These are phyloP conservation scores for Platanthera zijinensis DNA, from an alignment of 106 monocot species.

Conservation along the genomic window DNA sequence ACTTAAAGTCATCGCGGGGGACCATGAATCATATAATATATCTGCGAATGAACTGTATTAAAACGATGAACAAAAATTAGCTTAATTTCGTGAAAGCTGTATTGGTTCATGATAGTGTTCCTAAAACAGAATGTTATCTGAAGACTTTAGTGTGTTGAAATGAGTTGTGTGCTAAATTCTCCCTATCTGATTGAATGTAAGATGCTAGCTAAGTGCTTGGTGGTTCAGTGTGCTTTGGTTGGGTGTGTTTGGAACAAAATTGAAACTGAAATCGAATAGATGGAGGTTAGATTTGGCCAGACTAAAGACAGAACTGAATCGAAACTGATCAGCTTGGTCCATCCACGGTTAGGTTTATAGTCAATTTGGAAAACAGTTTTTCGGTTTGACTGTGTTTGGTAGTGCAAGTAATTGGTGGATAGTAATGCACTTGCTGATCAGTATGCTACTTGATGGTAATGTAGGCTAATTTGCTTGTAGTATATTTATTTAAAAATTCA, in stretches of 20 bases:
- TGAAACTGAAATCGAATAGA: too few species aligned
- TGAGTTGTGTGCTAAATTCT: neutral
- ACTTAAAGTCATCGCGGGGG: slow-evolving; percentile 27
- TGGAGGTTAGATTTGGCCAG: too few species aligned
- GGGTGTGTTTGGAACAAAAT: too few species aligned
- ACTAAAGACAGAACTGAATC: too few species aligned
- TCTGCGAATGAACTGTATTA: slow-evolving; percentile 15
- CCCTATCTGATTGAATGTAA: neutral
- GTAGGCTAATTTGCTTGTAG: neutral
- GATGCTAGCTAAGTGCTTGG: neutral
- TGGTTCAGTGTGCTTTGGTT: too few species aligned
- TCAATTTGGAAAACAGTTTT: too few species aligned
- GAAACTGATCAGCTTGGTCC: too few species aligned
- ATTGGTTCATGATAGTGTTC: neutral
- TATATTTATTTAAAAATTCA: neutral
- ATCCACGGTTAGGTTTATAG: too few species aligned
- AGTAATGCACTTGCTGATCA: neutral
- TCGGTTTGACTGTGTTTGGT: too few species aligned
- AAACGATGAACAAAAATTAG: neutral
- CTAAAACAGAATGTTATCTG: neutral
- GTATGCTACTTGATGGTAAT: neutral
- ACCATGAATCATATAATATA: slow-evolving; percentile 29
- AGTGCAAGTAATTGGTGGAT: too few species aligned
- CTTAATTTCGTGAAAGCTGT: neutral
- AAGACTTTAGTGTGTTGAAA: neutral